Base-by-base conservation (phyloP, 192 early-diverging fungal species). In the Coemansia sp. region DNA sequence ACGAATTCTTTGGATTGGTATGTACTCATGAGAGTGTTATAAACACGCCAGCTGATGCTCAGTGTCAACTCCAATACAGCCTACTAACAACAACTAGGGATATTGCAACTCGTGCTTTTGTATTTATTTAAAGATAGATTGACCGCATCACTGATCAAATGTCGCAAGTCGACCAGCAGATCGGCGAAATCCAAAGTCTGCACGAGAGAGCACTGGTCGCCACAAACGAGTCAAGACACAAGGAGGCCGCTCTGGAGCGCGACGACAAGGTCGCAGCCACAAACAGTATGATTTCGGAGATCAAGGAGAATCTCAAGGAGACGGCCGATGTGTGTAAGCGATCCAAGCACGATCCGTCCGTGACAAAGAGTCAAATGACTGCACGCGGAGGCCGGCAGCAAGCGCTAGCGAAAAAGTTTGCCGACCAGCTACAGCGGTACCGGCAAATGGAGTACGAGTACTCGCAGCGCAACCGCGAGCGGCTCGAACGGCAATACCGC, bases 371-470 rank as follows among this genome's bases (percentile, higher is more conserved):
- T 55, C 78, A 68, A 44, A 38, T 47, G 44, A 63, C 63, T 42
- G 63, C 54, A 55, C 73, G 71, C 63, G 66, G 44, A 47, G 20
- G 64, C 78, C 75, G 65, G 73, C 78, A 80, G 68, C 75, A 72
- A 68, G 31, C 55, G 15, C 55, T 71, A 70, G 79, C 78, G 1
- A 79, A 77, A 49, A 72, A 73, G 70, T 77, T 83, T 38, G 71
- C 80, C 12, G 80, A 83, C 42, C 75, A 66, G 65, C 68, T 82
- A 59, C 80, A 82, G 72, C 72, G 75, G 47, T 86, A 82, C 44
- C 77, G 73, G 65, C 77, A 83, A 62, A 75, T 84, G 74, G 78
- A 84, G 71, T 71, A 75, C 52, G 72, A 73, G 43, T 86, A 86
- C 55, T 76, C 73, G 51, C 72, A 83, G 59, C 79, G 77, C 71